Percentiles rank a stretch among this genome's conserved stretches.
phyloP scores from a whole-genome alignment of 176 grass and related monocot species.

The Oryza australiensis region DNA sequence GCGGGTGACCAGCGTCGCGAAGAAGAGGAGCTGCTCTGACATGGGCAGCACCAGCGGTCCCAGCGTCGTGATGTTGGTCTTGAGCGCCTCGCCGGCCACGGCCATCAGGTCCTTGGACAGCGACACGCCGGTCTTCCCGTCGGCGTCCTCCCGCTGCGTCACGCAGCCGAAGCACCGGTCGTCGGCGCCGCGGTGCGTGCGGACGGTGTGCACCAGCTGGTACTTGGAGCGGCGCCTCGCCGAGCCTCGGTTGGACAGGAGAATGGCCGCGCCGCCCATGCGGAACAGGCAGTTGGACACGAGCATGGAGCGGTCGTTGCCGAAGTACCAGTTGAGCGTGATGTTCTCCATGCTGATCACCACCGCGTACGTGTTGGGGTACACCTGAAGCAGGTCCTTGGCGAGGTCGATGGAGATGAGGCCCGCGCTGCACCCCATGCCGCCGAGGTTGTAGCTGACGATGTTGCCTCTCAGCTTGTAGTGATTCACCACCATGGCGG shows the following conservation, averaged over 20 bases:
- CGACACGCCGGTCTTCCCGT: conserved; percentile 42
- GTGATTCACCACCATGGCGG: conserved; percentile 50
- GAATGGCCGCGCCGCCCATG: conserved; percentile 47
- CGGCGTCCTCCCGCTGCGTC: conserved; percentile 32
- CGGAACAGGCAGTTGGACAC: conserved; percentile 67
- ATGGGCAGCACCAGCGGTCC: conserved; percentile 54
- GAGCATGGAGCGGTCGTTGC: conserved; percentile 59
- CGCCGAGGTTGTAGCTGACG: conserved; percentile 53
- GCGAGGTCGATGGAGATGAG: conserved; percentile 57
- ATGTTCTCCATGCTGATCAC: conserved; percentile 66
- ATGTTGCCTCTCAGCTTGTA: conserved; percentile 55
- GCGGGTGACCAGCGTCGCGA: conserved; percentile 39
- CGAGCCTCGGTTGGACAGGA: conserved; percentile 40
- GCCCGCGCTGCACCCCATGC: conserved; percentile 64
- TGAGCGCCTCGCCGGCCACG: conserved; percentile 57
- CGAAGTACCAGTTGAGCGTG: conserved; percentile 64
- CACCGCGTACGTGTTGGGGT: conserved; percentile 47
- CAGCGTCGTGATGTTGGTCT: conserved; percentile 61
- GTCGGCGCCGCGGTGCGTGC: conserved; percentile 64
- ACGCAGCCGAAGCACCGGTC: conserved; percentile 49
- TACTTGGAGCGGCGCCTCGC: conserved; percentile 44
- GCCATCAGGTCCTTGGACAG: conserved; percentile 63
- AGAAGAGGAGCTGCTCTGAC: conserved; percentile 66
- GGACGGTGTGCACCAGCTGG: conserved; percentile 67
- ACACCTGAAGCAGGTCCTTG: conserved; percentile 50